phyloP scores from a whole-genome alignment of 2,329 filamentous ascomycete genomes.

The Metarhizium guizhouense region DNA sequence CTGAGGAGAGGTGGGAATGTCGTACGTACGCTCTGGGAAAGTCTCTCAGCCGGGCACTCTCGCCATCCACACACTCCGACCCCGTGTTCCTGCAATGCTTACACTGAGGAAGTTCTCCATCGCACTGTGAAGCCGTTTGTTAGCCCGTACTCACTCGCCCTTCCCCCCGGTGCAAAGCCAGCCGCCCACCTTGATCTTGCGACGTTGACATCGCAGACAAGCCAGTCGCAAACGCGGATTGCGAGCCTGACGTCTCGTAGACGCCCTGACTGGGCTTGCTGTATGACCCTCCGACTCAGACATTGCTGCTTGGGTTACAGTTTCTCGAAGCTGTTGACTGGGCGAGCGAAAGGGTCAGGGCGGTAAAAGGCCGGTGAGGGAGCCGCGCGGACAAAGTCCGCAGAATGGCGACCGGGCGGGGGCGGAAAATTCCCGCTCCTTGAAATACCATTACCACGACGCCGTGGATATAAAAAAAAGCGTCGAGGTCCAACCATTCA shows the following conservation, averaged over 20 bases:
- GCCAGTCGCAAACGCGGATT: constrained; percentile 21
- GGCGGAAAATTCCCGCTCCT: background rate
- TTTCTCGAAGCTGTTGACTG: background rate
- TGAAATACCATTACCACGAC: background rate
- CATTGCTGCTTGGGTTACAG: constrained; percentile 9
- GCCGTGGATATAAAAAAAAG: too few relatives aligned
- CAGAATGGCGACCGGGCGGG: background rate
- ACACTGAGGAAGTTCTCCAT: constrained; percentile 32
- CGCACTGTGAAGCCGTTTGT: constrained; percentile 25
- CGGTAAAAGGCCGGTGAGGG: constrained; percentile 2
- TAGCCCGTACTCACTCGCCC: background rate
- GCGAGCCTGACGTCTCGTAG: constrained; percentile 9
- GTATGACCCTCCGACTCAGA: background rate
- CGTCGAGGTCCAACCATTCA: too few relatives aligned
- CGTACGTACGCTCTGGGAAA: constrained; percentile 30
- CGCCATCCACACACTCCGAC: constrained; percentile 32
- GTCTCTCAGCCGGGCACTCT: constrained; percentile 28
- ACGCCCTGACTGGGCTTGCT: constrained; percentile 6
- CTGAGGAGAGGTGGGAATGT: too few relatives aligned
- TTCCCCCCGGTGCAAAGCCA: background rate
- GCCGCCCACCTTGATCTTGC: constrained; percentile 36
- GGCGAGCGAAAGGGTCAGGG: background rate
- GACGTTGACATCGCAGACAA: constrained; percentile 32
- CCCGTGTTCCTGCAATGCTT: constrained; percentile 34
- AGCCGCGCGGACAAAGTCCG: constrained; percentile 9